Evolutionary conservation across 441 rosid species (phyloP).

Genomic region (Oxalis stricta): DNA sequence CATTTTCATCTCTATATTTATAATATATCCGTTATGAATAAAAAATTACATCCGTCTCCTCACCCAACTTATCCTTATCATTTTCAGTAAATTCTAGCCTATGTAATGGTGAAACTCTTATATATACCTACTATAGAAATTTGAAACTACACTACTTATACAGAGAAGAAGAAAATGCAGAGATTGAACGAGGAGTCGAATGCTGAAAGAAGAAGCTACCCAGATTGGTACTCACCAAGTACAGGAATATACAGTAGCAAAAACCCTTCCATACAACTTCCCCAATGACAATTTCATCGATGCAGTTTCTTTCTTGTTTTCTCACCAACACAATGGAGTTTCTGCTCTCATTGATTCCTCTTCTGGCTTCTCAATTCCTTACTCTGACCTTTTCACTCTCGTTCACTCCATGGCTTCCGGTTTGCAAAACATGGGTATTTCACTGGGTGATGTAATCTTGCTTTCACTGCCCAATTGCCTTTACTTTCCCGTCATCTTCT

Average conservation of each 20-base stretch:
- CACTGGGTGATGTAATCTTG: conserved; percentile 52
- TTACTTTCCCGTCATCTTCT: conserved; percentile 47
- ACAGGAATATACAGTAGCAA: conserved; percentile 59
- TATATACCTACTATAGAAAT: too few species aligned
- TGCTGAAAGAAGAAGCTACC: neutral
- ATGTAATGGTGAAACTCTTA: too few species aligned
- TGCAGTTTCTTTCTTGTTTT: conserved; percentile 52
- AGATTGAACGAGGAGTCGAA: too few species aligned
- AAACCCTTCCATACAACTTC: conserved; percentile 28
- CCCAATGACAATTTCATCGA: conserved; percentile 43
- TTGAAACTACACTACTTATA: too few species aligned
- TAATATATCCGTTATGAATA: too few species aligned
- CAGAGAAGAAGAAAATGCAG: too few species aligned
- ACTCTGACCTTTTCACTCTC: conserved; percentile 26
- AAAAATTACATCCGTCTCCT: too few species aligned
- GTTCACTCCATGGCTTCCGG: conserved; percentile 46
- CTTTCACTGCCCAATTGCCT: conserved; percentile 61
- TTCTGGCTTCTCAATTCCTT: conserved; percentile 50
- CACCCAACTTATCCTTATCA: too few species aligned
- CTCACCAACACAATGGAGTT: conserved; percentile 27
- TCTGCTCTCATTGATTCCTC: conserved; percentile 44
- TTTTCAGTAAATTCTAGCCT: too few species aligned
- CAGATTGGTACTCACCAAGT: conserved; percentile 40
- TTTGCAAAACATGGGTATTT: conserved; percentile 37
- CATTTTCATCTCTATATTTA: too few species aligned